Evolutionary conservation across 768 basidiomycete species (phyloP), one percentile per base, ranked within the genome.

Genomic region (Hemileccinum rubropunctum): DNA sequence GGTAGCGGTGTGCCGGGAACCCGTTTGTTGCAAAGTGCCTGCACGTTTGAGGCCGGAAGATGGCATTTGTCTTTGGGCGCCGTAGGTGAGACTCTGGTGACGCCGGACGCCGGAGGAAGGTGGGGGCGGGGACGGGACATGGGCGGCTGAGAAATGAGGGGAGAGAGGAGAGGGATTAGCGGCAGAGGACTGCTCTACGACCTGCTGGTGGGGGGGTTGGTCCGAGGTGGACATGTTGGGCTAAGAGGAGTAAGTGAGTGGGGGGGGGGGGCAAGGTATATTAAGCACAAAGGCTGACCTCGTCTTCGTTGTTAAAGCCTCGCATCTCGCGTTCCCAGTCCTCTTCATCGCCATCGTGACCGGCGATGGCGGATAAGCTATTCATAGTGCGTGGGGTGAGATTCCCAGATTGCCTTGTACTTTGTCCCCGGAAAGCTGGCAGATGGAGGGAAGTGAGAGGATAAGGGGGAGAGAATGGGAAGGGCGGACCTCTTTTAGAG

Each of bases 261-360:
- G 6, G 33, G 41, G 42, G 38, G 20, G 39, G 46, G 42, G 39
- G 42, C 20, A 39, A 35, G 47, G 28, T 12, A 45, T 44, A 57
- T 35, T 21, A 26, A 49, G 47, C 14, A 42, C 36, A 28, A 50
- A 20, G 20, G 62, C 71, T 56, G 53, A 88, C 89, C 70, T 88
- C 86, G 28, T 88, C 87, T 45, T 84, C 84, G 51, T 81, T 73
- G 12, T 73, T 71, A 64, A 79, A 70, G 68, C 76, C 78, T 17
- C 75, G 69, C 67, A 84, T 76, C 35, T 82, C 81, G 37, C 76
- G 72, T 65, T 89, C 87, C 91, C 91, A 93, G 48, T 89, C 86
- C 56, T 91, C 90, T 64, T 93, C 90, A 52, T 91, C 90, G 58
- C 85, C 88, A 58, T 93, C 90, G 60, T 89, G 86, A 36, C 88